Evolutionary conservation across 768 basidiomycete genomes (phyloP).

Genomic region (Pholiota conissans): DNA sequence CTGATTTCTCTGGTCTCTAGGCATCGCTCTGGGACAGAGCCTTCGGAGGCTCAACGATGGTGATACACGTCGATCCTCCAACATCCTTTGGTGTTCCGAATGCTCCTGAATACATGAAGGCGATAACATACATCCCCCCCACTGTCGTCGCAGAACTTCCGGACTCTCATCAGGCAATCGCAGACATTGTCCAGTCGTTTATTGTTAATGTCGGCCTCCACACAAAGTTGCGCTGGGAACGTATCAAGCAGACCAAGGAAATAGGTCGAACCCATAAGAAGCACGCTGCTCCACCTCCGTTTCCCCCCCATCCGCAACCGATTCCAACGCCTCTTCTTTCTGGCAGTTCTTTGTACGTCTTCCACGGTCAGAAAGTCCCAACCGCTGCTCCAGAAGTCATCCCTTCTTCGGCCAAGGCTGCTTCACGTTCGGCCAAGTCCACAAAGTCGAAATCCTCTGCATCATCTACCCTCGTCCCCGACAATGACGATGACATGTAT

Average conservation of each 20-base stretch:
- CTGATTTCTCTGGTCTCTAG: not conserved
- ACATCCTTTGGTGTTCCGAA: not conserved
- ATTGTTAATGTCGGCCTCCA: not conserved
- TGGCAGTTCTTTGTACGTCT: no score
- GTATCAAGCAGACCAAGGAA: not conserved
- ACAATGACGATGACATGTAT: not conserved
- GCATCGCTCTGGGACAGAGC: not conserved
- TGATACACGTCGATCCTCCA: not conserved
- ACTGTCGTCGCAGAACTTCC: not conserved
- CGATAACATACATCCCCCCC: not conserved
- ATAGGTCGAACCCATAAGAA: not conserved
- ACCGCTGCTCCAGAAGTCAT: no score
- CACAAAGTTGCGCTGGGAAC: not conserved
- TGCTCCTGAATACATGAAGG: not conserved
- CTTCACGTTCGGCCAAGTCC: no score
- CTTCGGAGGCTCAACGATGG: not conserved
- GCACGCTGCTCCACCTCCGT: not conserved
- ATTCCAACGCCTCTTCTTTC: no score
- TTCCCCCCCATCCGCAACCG: no score
- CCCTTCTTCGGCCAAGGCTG: no score
- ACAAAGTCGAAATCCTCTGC: no score
- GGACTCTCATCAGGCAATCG: not conserved
- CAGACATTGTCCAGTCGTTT: not conserved
- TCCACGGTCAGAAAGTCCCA: no score
- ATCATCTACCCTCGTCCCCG: no score